Conservation (phyloP, 192 early-diverging fungal species). For the Gryganskiella cystojenkinii region DNA sequence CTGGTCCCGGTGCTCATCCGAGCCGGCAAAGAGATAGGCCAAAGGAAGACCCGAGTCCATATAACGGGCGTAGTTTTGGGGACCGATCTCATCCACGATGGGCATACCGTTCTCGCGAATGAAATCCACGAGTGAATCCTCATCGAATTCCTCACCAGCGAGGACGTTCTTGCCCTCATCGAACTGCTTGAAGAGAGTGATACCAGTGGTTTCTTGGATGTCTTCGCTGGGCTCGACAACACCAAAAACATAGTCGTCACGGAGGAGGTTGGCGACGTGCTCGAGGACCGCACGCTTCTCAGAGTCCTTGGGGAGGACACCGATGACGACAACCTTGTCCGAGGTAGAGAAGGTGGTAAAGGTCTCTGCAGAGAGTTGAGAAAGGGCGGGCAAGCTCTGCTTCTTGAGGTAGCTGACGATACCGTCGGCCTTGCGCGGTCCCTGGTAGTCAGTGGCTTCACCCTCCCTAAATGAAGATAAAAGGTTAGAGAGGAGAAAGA, state of each 20-base stretch:
- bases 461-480: conserved; percentile 62
- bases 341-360: conserved; percentile 81
- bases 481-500: neutral
- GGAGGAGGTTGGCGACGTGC: conserved; percentile 78
- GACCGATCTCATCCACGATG: conserved; percentile 89
- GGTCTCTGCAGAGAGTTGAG: conserved; percentile 72
- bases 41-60: conserved; percentile 89
- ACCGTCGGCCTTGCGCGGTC: conserved; percentile 84
- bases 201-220: conserved; percentile 57
- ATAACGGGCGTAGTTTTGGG: conserved; percentile 89
- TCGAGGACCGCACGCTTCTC: conserved; percentile 77
- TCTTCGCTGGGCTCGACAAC: conserved; percentile 71
- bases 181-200: conserved; percentile 92
- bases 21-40: conserved; percentile 86
- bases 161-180: conserved; percentile 87
- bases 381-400: conserved; percentile 88
- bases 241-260: conserved; percentile 91
- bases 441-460: conserved; percentile 79
- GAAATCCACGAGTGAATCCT: conserved; percentile 71
- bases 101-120: conserved; percentile 86
- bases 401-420: conserved; percentile 96
- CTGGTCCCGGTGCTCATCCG: conserved; percentile 66
- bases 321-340: conserved; percentile 93
- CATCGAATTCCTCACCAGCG: conserved; percentile 66
- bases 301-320: conserved; percentile 73